These are phyloP conservation scores for Umbellularia californica DNA, from an alignment of 164 flowering plant species.

Conservation along the genomic window DNA sequence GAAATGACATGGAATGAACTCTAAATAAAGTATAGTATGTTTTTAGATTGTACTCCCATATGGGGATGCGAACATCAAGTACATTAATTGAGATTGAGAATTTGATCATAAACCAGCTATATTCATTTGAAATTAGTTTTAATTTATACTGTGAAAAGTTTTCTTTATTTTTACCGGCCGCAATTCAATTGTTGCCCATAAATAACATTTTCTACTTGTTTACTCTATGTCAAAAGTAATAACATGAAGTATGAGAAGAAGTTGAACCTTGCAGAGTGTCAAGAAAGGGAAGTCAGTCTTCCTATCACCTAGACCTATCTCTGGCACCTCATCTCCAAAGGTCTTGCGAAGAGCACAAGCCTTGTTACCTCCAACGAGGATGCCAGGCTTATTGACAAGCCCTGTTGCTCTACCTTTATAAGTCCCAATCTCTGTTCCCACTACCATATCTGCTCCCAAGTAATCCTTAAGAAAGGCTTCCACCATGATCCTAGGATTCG, in stretches of 20 bases:
- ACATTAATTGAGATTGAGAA: too few species aligned
- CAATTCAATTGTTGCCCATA: too few species aligned
- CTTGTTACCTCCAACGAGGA: conserved; percentile 33
- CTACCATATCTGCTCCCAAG: conserved; percentile 25
- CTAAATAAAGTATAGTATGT: too few species aligned
- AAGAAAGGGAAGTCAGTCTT: conserved; percentile 38
- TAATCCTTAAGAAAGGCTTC: conserved; percentile 28
- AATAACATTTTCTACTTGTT: too few species aligned
- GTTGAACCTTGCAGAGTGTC: conserved; percentile 37
- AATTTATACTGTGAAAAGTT: too few species aligned
- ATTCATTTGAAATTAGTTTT: too few species aligned
- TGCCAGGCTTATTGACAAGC: conserved; percentile 28
- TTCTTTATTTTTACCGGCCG: too few species aligned
- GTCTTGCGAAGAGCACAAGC: conserved; percentile 24
- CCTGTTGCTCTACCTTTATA: conserved; percentile 37
- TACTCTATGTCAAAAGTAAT: background rate
- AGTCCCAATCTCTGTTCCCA: conserved; percentile 28
- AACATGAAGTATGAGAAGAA: background rate
- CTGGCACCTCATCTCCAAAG: conserved; percentile 27
- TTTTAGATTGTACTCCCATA: too few species aligned
- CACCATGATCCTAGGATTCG: conserved; percentile 31
- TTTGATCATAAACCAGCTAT: too few species aligned
- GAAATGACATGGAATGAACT: too few species aligned
- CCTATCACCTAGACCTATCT: conserved; percentile 39
- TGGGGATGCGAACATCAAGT: too few species aligned